Evolutionary conservation across 2,329 filamentous ascomycete genomes (phyloP).

Genomic region (Epichloe sylvatica): DNA sequence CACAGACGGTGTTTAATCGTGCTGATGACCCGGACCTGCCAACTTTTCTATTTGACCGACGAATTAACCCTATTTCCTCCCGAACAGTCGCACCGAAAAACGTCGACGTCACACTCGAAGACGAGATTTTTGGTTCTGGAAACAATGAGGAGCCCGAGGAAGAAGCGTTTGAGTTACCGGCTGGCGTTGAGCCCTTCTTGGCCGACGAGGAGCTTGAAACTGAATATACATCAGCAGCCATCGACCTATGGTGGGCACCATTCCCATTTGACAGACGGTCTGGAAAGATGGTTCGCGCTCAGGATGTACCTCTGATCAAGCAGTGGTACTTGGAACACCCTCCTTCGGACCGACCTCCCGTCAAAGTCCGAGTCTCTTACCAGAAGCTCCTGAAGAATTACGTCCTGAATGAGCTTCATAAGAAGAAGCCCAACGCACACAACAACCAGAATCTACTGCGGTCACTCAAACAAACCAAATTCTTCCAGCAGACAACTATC

Average conservation of each 20-base stretch:
- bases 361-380: constrained; percentile 96
- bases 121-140: constrained; percentile 76
- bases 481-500: constrained; percentile 98
- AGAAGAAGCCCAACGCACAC: constrained; percentile 86
- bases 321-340: constrained; percentile 98
- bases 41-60: constrained; percentile 95
- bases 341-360: constrained; percentile 68
- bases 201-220: constrained; percentile 80
- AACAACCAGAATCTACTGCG: constrained; percentile 86
- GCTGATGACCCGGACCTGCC: constrained; percentile 80
- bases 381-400: constrained; percentile 95
- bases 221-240: constrained; percentile 77
- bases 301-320: constrained; percentile 93
- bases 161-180: constrained; percentile 71
- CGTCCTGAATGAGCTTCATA: constrained; percentile 92
- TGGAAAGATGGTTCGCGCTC: constrained; percentile 88
- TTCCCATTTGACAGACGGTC: constrained; percentile 91
- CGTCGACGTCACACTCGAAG: constrained; percentile 80
- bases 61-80: constrained; percentile 94
- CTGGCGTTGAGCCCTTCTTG: constrained; percentile 72
- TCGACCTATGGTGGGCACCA: constrained; percentile 95
- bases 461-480: constrained; percentile 90
- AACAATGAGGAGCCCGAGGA: constrained; percentile 63
- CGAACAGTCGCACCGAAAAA: constrained; percentile 90
- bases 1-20: constrained; percentile 80